phyloP scores from a whole-genome alignment of 1,139 yeast species.

The Lipomyces yarrowii region DNA sequence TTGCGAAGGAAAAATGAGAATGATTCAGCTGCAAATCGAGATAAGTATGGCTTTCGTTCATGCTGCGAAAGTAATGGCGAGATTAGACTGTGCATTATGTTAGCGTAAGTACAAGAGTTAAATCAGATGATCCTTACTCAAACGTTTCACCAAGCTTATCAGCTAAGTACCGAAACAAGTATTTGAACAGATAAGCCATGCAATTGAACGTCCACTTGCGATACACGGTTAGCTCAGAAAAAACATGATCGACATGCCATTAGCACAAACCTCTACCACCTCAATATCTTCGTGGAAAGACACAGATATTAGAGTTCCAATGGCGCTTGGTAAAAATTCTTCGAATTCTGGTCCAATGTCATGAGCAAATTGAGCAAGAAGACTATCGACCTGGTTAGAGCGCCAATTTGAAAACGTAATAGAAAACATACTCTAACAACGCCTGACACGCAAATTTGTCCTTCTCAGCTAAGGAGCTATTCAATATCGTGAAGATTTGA shows the following conservation, averaged over 20 bases:
- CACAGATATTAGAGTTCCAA: slow-evolving; percentile 55
- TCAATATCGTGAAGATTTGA: slow-evolving; percentile 59
- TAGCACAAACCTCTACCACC: slow-evolving; percentile 51
- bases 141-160: slow-evolving; percentile 50
- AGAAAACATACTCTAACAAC: slow-evolving; percentile 55
- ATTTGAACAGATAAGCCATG: slow-evolving; percentile 86
- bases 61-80: slow-evolving; percentile 61
- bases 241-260: too few species aligned
- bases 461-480: slow-evolving; percentile 53
- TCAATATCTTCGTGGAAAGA: slow-evolving; percentile 53
- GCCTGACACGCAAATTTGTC: slow-evolving; percentile 82
- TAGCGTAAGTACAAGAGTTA: not conserved
- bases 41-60: slow-evolving; percentile 61
- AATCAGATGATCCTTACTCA: slow-evolving; percentile 17
- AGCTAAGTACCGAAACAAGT: slow-evolving; percentile 65
- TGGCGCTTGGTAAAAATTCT: slow-evolving; percentile 60
- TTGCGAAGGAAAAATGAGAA: slow-evolving; percentile 80
- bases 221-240: not conserved
- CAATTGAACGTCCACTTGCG: slow-evolving; percentile 74
- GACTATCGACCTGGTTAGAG: slow-evolving; percentile 34
- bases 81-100: slow-evolving; percentile 65
- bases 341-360: slow-evolving; percentile 92
- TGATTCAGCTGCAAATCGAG: slow-evolving; percentile 89
- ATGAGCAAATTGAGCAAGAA: slow-evolving; percentile 82
- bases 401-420: not conserved